phyloP scores from a whole-genome alignment of 2,329 filamentous ascomycete genomes.

The Tolypocladium tundrense region DNA sequence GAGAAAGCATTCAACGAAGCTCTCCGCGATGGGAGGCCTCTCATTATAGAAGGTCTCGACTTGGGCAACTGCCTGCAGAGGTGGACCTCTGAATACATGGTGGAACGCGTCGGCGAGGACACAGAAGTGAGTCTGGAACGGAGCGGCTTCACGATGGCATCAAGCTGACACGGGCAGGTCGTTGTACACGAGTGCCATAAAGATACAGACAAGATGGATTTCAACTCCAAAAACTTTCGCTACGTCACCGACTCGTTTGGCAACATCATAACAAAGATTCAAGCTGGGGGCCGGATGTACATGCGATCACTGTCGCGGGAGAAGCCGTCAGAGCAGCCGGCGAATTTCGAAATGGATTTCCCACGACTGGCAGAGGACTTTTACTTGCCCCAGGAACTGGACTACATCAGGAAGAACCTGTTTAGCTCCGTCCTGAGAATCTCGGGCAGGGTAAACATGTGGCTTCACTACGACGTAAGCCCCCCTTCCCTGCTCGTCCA shows the following conservation, averaged over 20 bases:
- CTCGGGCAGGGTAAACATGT: constrained; percentile 73
- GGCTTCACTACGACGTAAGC: constrained; percentile 77
- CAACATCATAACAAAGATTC: constrained; percentile 52
- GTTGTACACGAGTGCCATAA: constrained; percentile 59
- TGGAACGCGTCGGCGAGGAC: constrained; percentile 46
- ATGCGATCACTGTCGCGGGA: constrained; percentile 65
- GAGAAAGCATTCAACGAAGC: constrained; percentile 49
- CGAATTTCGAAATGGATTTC: constrained; percentile 63
- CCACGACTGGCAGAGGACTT: constrained; percentile 62
- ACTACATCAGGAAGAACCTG: constrained; percentile 45
- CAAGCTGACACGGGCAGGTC: constrained; percentile 37
- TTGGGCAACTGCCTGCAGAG: constrained; percentile 55
- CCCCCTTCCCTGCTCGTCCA: neutral
- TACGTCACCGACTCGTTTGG: constrained; percentile 62
- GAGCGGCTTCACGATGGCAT: neutral
- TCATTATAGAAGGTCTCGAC: constrained; percentile 52
- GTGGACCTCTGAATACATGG: constrained; percentile 64
- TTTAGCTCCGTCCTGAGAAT: constrained; percentile 76
- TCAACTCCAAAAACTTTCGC: constrained; percentile 71
- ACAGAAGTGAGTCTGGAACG: constrained; percentile 40
- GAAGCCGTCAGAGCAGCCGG: constrained; percentile 57
- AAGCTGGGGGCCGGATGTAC: constrained; percentile 55
- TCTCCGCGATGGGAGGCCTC: constrained; percentile 42
- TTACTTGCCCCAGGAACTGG: constrained; percentile 50
- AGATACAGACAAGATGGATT: constrained; percentile 58